Percentiles rank a stretch among this genome's conserved stretches.
These are phyloP conservation scores for Penicillium subrubescens DNA, from an alignment of 495 filamentous ascomycete genomes.

Conservation along the genomic window DNA sequence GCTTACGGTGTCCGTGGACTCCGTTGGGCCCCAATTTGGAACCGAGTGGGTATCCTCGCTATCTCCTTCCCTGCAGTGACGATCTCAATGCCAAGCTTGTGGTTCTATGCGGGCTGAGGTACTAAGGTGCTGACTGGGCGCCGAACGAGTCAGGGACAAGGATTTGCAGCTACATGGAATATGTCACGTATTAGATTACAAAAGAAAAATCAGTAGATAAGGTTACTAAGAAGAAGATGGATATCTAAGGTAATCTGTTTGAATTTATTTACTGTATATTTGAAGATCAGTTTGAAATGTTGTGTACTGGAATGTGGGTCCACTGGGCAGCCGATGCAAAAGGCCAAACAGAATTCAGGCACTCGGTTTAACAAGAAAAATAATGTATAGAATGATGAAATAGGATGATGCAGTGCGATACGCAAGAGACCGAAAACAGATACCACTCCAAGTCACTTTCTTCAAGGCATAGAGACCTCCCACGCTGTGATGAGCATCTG, in stretches of 20 bases:
- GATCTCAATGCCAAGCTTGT: constrained; percentile 26
- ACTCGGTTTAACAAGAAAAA: not conserved
- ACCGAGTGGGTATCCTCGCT: not conserved
- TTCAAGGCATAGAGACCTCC: not conserved
- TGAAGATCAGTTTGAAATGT: constrained; percentile 18
- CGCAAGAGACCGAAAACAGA: not conserved
- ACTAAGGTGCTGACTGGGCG: not conserved
- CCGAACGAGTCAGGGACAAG: not conserved
- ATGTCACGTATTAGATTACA: not conserved
- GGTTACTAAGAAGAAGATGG: not conserved
- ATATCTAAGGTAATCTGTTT: constrained; percentile 13
- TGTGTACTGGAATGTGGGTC: constrained; percentile 24
- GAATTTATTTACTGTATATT: constrained; percentile 14
- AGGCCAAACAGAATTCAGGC: not conserved
- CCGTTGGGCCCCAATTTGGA: not conserved
- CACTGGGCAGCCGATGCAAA: not conserved
- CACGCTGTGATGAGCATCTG: not conserved
- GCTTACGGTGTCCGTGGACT: not conserved
- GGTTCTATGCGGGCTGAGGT: constrained; percentile 9
- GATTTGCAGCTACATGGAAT: not conserved
- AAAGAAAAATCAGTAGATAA: not conserved
- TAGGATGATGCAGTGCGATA: not conserved
- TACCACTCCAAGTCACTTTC: constrained; percentile 3
- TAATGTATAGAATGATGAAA: not conserved
- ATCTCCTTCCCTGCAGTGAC: constrained; percentile 16